Evolutionary conservation across 768 basidiomycete genomes (phyloP).

Genomic region (Lactarius quietus): DNA sequence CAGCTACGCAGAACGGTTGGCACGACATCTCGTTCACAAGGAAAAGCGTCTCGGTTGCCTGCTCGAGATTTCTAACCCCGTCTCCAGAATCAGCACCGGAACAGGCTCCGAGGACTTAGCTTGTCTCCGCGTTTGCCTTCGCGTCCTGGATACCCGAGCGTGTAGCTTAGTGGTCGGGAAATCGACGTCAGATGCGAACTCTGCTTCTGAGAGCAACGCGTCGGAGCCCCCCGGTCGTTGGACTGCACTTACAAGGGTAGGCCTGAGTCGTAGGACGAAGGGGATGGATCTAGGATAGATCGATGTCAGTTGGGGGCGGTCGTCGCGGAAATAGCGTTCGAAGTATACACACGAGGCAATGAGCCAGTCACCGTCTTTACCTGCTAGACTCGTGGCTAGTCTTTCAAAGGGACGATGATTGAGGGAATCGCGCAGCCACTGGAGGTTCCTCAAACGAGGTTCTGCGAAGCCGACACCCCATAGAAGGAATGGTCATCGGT

Average conservation of each 20-base stretch:
- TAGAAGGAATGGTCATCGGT: too few species aligned
- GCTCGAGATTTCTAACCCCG: slow-evolving; percentile 8
- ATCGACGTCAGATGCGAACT: slow-evolving; percentile 30
- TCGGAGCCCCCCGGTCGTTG: slow-evolving; percentile 26
- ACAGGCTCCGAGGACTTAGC: not conserved
- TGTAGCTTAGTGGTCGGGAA: not conserved
- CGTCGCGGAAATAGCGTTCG: slow-evolving; percentile 49
- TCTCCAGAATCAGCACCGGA: not conserved
- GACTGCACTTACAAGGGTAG: slow-evolving; percentile 34
- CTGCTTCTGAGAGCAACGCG: slow-evolving; percentile 25
- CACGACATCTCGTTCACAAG: slow-evolving; percentile 32
- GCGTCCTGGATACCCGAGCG: slow-evolving; percentile 34
- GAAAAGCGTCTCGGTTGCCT: slow-evolving; percentile 32
- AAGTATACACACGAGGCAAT: slow-evolving; percentile 76
- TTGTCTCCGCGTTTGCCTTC: slow-evolving; percentile 30
- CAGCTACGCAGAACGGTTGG: slow-evolving; percentile 27
- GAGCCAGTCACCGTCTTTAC: slow-evolving; percentile 49
- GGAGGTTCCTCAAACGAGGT: too few species aligned
- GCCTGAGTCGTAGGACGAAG: slow-evolving; percentile 45
- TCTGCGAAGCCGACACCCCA: too few species aligned
- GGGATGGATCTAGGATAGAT: slow-evolving; percentile 50
- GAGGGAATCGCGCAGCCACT: too few species aligned
- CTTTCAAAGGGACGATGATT: too few species aligned
- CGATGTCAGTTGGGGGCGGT: slow-evolving; percentile 62
- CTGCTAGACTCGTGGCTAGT: too few species aligned